These are phyloP conservation scores for Sphaerulina populicola DNA, from an alignment of 2,329 filamentous ascomycete species.

Conservation along the genomic window DNA sequence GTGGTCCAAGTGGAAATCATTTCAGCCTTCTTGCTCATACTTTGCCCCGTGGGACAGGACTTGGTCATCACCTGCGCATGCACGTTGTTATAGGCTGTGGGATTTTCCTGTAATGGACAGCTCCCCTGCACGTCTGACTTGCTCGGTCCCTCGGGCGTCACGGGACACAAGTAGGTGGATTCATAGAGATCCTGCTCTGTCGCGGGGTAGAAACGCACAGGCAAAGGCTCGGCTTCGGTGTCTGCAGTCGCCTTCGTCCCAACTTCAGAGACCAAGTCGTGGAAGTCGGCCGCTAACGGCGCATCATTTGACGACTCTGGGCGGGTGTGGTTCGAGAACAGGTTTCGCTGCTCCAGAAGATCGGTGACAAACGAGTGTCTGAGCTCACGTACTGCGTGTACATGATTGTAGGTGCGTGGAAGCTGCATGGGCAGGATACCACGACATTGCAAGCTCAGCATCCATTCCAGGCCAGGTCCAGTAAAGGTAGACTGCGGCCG, in stretches of 20 bases:
- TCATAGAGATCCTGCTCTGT: slow-evolving; percentile 51
- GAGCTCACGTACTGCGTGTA: not conserved
- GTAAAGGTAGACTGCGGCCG: slow-evolving; percentile 21
- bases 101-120: not conserved
- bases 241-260: slow-evolving; percentile 15
- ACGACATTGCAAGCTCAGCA: slow-evolving; percentile 32
- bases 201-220: slow-evolving; percentile 6
- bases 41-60: too few species aligned
- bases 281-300: slow-evolving; percentile 9
- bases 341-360: not conserved
- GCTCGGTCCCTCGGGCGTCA: not conserved
- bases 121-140: not conserved
- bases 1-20: slow-evolving; percentile 51
- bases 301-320: not conserved
- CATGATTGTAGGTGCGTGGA: slow-evolving; percentile 10
- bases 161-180: slow-evolving; percentile 2
- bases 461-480: slow-evolving; percentile 32
- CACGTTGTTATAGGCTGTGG: not conserved
- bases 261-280: slow-evolving; percentile 15
- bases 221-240: slow-evolving; percentile 9
- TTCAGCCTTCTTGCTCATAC: slow-evolving; percentile 9
- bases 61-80: not conserved
- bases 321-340: not conserved
- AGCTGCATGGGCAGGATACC: slow-evolving; percentile 31
- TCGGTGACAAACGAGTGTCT: not conserved